phyloP scores from a whole-genome alignment of 2,329 filamentous ascomycete genomes.

The Zasmidium citrigriseum region DNA sequence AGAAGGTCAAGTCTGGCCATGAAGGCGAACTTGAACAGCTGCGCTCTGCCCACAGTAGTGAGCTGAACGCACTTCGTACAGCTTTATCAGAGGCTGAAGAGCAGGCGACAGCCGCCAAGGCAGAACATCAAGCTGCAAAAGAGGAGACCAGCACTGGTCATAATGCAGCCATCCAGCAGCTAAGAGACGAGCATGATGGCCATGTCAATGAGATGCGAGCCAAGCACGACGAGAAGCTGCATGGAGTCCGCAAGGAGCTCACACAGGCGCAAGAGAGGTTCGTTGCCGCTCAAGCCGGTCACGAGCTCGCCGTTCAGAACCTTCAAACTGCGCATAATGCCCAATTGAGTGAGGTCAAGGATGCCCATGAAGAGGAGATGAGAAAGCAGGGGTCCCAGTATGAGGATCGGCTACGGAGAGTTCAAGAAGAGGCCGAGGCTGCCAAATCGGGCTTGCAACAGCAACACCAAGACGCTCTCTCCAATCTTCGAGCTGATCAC shows the following conservation, averaged over 20 bases:
- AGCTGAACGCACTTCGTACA: neutral
- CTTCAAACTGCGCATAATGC: neutral
- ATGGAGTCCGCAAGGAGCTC: constrained; percentile 6
- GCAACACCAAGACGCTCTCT: neutral
- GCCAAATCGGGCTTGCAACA: neutral
- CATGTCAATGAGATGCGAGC: neutral
- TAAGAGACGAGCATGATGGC: constrained; percentile 10
- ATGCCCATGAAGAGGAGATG: neutral
- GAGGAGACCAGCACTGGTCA: constrained; percentile 3
- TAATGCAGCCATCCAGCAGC: neutral
- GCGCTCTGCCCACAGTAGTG: neutral
- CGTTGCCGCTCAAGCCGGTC: neutral
- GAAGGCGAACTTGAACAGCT: neutral
- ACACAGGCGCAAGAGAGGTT: neutral
- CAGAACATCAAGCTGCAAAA: constrained; percentile 1
- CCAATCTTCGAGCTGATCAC: neutral
- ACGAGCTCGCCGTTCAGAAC: constrained; percentile 4
- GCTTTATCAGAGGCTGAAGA: neutral
- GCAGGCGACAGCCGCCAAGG: neutral
- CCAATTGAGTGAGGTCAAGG: neutral
- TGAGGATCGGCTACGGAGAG: constrained; percentile 10
- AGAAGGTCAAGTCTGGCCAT: neutral
- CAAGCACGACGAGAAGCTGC: constrained; percentile 6
- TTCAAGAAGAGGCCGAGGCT: constrained; percentile 12
- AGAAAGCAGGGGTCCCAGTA: constrained; percentile 2